Conservation (phyloP, 2,329 filamentous ascomycete genomes). For the Aureobasidium sp. region DNA sequence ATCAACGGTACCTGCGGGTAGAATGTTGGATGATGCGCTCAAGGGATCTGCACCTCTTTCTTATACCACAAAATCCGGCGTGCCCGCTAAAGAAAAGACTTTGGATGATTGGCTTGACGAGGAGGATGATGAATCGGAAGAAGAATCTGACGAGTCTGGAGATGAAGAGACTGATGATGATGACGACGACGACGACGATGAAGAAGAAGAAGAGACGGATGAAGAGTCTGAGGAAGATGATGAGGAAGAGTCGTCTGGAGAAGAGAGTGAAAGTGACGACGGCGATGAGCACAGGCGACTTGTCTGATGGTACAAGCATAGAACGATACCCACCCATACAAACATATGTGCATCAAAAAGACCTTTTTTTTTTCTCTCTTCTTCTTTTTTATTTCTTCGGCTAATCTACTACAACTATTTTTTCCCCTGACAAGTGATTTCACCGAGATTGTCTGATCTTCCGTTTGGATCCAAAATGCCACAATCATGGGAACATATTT, state of each 20-base stretch:
- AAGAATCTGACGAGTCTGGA: constrained; percentile 45
- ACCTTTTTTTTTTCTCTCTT: neutral
- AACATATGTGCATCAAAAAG: neutral
- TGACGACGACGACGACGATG: constrained; percentile 40
- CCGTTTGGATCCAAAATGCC: no score
- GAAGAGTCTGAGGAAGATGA: constrained; percentile 48
- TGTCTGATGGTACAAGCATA: constrained; percentile 26
- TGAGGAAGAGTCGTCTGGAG: constrained; percentile 41
- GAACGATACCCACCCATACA: constrained; percentile 11
- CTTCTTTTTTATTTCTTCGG: no score
- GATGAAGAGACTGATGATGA: constrained; percentile 47
- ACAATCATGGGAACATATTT: no score
- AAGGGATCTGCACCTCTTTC: constrained; percentile 31
- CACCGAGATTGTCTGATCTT: no score
- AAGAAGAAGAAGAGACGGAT: constrained; percentile 47
- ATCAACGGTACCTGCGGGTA: constrained; percentile 48
- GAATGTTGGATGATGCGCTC: constrained; percentile 56
- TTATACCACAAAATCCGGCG: constrained; percentile 42
- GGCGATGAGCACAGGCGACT: constrained; percentile 33
- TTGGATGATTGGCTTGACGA: constrained; percentile 90
- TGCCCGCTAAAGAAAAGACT: constrained; percentile 57
- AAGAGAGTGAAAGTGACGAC: constrained; percentile 26
- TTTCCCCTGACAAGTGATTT: no score
- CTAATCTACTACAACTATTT: no score
- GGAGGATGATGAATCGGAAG: constrained; percentile 46